These are phyloP conservation scores for Zygnema cylindricum DNA, from an alignment of 139 green algal genomes.

Conservation along the genomic window DNA sequence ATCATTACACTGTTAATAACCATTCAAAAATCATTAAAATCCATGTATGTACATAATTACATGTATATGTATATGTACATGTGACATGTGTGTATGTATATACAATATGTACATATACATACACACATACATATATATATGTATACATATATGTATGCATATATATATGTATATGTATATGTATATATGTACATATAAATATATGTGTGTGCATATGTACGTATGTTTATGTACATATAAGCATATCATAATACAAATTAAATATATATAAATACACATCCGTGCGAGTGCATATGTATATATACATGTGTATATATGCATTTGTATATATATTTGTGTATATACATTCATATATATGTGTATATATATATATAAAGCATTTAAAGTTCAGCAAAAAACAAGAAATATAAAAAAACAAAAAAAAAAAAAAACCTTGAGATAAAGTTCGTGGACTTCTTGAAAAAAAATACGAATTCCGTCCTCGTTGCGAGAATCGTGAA, in stretches of 20 bases:
- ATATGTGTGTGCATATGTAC: too few relatives aligned
- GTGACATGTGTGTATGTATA: too few relatives aligned
- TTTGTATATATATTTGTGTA: background rate
- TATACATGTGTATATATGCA: slow-evolving; percentile 13
- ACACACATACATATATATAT: too few relatives aligned
- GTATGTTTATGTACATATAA: background rate
- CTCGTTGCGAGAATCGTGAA: slow-evolving; percentile 82
- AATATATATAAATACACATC: slow-evolving; percentile 17
- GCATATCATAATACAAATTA: slow-evolving; percentile 1
- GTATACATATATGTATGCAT: too few relatives aligned
- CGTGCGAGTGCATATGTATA: background rate
- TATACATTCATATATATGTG: slow-evolving; percentile 12
- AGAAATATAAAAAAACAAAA: background rate
- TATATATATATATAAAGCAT: background rate
- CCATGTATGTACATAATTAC: too few relatives aligned
- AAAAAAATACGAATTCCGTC: slow-evolving; percentile 89
- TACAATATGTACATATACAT: too few relatives aligned
- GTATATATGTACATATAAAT: too few relatives aligned
- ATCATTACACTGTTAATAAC: too few relatives aligned
- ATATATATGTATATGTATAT: too few relatives aligned
- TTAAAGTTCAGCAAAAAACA: background rate
- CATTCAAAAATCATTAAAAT: too few relatives aligned
- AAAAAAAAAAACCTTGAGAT: slow-evolving; percentile 65
- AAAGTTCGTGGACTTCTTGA: slow-evolving; percentile 89
- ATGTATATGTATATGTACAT: too few relatives aligned